Percentiles rank a stretch among this genome's conserved stretches.
Conservation (phyloP, 176 grass and related monocot species). For the Juncus effusus region DNA sequence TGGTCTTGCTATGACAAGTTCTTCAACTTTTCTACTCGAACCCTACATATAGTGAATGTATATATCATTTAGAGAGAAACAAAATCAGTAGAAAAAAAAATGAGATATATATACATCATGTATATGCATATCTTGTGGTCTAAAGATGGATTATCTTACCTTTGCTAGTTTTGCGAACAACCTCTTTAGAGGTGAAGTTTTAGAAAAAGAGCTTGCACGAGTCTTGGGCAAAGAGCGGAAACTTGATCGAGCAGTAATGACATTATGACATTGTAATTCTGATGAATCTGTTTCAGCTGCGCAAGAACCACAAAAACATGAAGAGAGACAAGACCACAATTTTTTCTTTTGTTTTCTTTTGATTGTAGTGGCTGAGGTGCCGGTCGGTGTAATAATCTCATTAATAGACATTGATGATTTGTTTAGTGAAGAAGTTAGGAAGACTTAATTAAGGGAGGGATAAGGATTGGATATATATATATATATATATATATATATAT, state of each 20-base stretch:
- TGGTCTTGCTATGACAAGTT: not conserved
- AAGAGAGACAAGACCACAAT: slow-evolving; percentile 2
- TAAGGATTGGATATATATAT: too few relatives aligned
- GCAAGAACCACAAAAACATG: not conserved
- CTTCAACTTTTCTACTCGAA: slow-evolving; percentile 1
- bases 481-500: too few relatives aligned
- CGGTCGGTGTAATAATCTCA: not conserved
- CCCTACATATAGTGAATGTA: slow-evolving; percentile 12
- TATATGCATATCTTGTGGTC: not conserved
- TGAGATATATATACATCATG: too few relatives aligned
- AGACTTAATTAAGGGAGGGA: too few relatives aligned
- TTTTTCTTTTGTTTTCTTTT: slow-evolving; percentile 10
- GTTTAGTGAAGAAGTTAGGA: not conserved
- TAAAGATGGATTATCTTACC: not conserved
- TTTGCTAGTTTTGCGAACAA: slow-evolving; percentile 5
- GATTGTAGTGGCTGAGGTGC: not conserved
- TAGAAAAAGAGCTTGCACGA: not conserved
- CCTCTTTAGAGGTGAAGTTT: not conserved
- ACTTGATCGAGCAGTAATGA: not conserved
- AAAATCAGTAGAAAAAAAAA: not conserved
- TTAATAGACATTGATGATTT: not conserved
- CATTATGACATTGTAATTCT: not conserved
- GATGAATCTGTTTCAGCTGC: slow-evolving; percentile 9
- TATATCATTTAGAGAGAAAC: not conserved
- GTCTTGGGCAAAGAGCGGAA: too few relatives aligned